A percentile compares a stretch with the other conserved stretches of the same genome.
Conservation (phyloP, 305 asterid species). For the Fraxinus ornus region DNA sequence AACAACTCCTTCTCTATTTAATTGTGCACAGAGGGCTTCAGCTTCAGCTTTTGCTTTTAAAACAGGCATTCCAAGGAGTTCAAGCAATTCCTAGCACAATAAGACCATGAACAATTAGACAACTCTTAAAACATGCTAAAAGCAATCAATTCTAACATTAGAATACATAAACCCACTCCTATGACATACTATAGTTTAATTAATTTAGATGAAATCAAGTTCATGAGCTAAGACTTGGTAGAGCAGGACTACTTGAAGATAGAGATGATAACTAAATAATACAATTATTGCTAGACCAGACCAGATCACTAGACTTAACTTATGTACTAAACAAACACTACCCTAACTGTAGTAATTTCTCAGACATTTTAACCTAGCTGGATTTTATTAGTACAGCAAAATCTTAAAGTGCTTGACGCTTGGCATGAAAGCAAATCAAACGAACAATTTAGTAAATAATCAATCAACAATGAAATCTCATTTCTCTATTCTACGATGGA, state of each 20-base stretch:
- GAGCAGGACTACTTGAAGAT: neutral
- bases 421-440: neutral
- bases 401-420: neutral
- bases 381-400: neutral
- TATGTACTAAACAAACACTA: neutral
- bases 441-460: neutral
- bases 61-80: slow-evolving; percentile 90
- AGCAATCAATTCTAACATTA: neutral
- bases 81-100: slow-evolving; percentile 68
- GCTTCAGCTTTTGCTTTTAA: slow-evolving; percentile 87
- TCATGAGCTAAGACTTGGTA: neutral
- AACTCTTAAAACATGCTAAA: slow-evolving; percentile 17
- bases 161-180: neutral
- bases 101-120: slow-evolving; percentile 20
- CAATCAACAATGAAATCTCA: neutral
- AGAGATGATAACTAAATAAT: neutral
- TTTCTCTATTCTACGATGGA: neutral
- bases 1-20: slow-evolving; percentile 75
- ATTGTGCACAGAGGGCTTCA: slow-evolving; percentile 93
- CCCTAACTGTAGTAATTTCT: neutral
- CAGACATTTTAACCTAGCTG: neutral
- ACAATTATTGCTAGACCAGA: neutral
- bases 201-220: neutral
- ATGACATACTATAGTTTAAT: neutral
- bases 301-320: neutral